Percentiles rank a stretch among this genome's conserved stretches.
These are phyloP conservation scores for Tricladium varicosporioides DNA, from an alignment of 2,329 filamentous ascomycete genomes.

Conservation along the genomic window DNA sequence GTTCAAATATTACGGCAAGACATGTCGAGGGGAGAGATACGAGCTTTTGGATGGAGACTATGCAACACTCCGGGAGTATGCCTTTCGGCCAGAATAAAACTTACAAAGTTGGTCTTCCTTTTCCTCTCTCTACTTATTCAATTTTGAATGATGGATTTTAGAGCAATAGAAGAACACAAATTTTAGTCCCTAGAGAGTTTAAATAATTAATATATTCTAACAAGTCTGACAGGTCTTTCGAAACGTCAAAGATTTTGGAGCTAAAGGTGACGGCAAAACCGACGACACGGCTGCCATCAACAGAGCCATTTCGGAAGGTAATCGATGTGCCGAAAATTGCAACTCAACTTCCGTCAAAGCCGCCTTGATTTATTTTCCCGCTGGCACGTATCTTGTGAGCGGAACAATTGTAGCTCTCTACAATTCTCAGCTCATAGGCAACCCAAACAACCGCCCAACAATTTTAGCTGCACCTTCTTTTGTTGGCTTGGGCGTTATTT, in stretches of 20 bases:
- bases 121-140: not conserved
- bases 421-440: constrained; percentile 4
- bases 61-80: not conserved
- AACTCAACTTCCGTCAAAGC: constrained; percentile 76
- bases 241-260: too few species aligned
- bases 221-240: not conserved
- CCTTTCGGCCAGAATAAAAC: not conserved
- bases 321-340: constrained; percentile 53
- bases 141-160: too few species aligned
- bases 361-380: constrained; percentile 83
- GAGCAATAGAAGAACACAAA: too few species aligned
- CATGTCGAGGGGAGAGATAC: not conserved
- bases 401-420: constrained; percentile 80
- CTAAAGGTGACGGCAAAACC: constrained; percentile 2
- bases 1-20: not conserved
- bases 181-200: too few species aligned
- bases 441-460: constrained; percentile 51
- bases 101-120: not conserved
- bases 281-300: constrained; percentile 13
- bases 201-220: too few species aligned
- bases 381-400: constrained; percentile 78
- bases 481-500: constrained; percentile 76
- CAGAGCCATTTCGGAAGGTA: not conserved
- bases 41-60: not conserved
- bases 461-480: constrained; percentile 70